Base-by-base conservation (phyloP, 768 basidiomycete species). In the Pisolithus tinctorius region DNA sequence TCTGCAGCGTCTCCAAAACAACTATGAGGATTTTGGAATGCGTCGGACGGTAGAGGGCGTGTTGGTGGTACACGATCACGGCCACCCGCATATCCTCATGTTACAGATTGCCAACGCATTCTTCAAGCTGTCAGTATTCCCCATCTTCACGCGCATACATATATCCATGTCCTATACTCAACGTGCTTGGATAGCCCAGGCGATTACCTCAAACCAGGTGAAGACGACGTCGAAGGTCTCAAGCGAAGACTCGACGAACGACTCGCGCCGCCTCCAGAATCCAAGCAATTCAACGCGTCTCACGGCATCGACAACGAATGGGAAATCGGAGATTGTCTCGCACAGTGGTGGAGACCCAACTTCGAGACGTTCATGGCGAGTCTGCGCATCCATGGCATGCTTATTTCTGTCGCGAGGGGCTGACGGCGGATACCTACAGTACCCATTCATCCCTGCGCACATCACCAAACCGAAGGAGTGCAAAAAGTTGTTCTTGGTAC, bases 291-390 rank as follows among this genome's bases (percentile, higher is more conserved):
- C 64, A 83, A 87, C 68, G 75, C 80, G 29, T 78, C 81, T 0
- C 86, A 90, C 54, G 87, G 84, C 0, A 79, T 85, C 17, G 86
- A 85, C 60, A 88, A 88, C 48, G 91, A 93, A 40, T 99, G 96
- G 96, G 88, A 94, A 68, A 92, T 97, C 37, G 88, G 88, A 1
- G 94, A 98, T 59, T 93, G 92, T 59, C 75, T 98, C n/a, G 92
- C 92, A 0, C 93, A 94, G 65, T 99, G 95, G 94, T 99, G 90
- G 88, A 73, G 96, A 45, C 95, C 95, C 0, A 96, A 96, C 63
- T 99, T 96, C 59, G 96, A 99, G 73, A 94, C 93, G 0, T 98
- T 98, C 71, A 94, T 96, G 88, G 94, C 95, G 59, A 62, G 86
- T 77, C 17, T 30, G 4, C 34, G 17, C 27, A 27, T 30, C 11